Evolutionary conservation across 192 early-diverging fungal species (phyloP).

Genomic region (Rhizoclosmatium globosum): DNA sequence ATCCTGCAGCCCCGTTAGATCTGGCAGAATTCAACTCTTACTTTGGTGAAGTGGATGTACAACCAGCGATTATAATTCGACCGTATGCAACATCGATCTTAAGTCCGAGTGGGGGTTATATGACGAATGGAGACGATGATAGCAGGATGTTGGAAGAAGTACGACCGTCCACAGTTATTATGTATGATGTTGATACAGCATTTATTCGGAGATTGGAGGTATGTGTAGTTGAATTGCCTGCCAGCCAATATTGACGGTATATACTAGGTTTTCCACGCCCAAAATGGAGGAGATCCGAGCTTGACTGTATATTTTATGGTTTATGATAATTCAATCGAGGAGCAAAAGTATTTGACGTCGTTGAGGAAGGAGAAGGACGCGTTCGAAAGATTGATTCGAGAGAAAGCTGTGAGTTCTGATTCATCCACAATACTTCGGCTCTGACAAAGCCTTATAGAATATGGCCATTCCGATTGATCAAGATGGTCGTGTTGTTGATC

Average conservation of each 20-base stretch:
- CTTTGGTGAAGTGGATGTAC: constrained; percentile 1
- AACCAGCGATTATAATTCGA: constrained; percentile 41
- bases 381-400: constrained; percentile 90
- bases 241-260: neutral
- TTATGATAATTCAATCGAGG: constrained; percentile 95
- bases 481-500: constrained; percentile 56
- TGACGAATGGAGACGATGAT: constrained; percentile 64
- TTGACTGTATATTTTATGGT: constrained; percentile 91
- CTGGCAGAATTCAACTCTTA: neutral
- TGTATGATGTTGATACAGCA: constrained; percentile 89
- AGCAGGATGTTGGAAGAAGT: constrained; percentile 69
- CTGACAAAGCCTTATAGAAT: constrained; percentile 49
- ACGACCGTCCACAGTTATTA: constrained; percentile 81
- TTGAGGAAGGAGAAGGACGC: constrained; percentile 91
- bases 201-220: constrained; percentile 92
- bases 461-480: constrained; percentile 83
- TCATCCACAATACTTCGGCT: neutral
- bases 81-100: constrained; percentile 48
- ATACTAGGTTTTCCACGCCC: constrained; percentile 65
- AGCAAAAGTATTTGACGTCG: constrained; percentile 85
- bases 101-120: constrained; percentile 33
- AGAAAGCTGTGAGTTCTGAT: constrained; percentile 74
- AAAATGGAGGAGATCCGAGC: constrained; percentile 54
- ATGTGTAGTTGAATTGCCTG: constrained; percentile 12
- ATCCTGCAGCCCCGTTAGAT: constrained; percentile 23